Base-by-base conservation (phyloP, 805 yeast species). In the Metschnikowia sp. region DNA sequence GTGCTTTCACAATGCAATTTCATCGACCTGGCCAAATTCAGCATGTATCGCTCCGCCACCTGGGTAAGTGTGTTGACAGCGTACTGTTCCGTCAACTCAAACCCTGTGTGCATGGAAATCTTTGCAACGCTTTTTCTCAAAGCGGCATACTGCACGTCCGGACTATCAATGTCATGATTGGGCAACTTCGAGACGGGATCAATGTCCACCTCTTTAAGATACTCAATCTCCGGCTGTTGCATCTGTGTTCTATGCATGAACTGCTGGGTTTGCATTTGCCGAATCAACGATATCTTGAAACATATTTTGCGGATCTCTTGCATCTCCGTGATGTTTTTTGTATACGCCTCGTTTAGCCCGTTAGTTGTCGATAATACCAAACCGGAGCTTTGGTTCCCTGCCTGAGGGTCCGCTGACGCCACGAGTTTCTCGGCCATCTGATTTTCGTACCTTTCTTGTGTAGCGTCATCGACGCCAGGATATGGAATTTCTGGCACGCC, bases 251-350 rank as follows among this genome's bases (percentile, higher is more conserved):
- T 85, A 59, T 86, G 92, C 42, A 86, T 70, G 63, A 82, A 83
- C 49, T 82, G 84, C 42, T 85, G 88, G 15, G 86, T 86, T 66
- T 94, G 98, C 85, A 94, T 85, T 60, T 91, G 91, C 54, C 96
- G 75, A 49, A 94, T 88, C 41, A 90, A 70, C 4, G 92, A 83
- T 18, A 94, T 88, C 63, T 91, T 91, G 68, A 89, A 87, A 62
- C 97, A 91, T 4, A 88, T 75, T 53, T 84, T 86, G 48, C 99
- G 74, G 32, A 94, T 86, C 56, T 89, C 89, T 68, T 92, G 97
- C 75, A 94, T 88, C 53, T 85, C 79, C 1, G 74, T 69, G 38
- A 94, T 83, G 57, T 91, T 94, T 18, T 77, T 75, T 56, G 79
- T 74, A 47, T 88, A 69, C 8, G 81, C 69, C 12, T 76, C 74